A percentile compares a stretch with the other conserved stretches of the same genome.
Evolutionary conservation across 352 stramenopile species (phyloP).

Genomic region (Phytophthora palmivora): DNA sequence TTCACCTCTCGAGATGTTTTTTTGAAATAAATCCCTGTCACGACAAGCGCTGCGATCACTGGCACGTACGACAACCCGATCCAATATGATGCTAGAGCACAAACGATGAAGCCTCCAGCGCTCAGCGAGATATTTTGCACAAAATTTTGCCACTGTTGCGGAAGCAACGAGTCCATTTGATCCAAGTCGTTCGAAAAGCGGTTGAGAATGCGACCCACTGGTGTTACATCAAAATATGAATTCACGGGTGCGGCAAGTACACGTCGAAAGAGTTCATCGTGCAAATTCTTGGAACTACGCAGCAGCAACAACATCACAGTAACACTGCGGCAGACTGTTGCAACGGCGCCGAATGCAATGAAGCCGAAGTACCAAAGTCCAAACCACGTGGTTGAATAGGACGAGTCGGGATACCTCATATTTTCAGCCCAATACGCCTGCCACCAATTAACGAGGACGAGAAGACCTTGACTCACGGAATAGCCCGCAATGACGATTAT

Average conservation of each 20-base stretch:
- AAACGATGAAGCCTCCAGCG: constrained; percentile 49
- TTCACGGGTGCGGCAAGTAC: constrained; percentile 53
- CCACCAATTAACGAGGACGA: constrained; percentile 50
- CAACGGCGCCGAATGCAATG: constrained; percentile 33
- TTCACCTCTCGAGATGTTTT: constrained; percentile 88
- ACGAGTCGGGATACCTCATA: constrained; percentile 14
- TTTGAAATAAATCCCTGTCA: constrained; percentile 84
- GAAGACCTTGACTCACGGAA: constrained; percentile 31
- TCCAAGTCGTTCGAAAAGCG: constrained; percentile 67
- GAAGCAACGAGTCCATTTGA: constrained; percentile 53
- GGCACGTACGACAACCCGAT: constrained; percentile 64
- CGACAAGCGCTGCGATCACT: constrained; percentile 52
- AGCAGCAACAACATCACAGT: constrained; percentile 35
- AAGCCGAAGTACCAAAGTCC: constrained; percentile 49
- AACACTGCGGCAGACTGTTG: constrained; percentile 32
- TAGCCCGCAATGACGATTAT: constrained; percentile 21
- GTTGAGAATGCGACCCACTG: constrained; percentile 59
- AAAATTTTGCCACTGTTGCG: constrained; percentile 46
- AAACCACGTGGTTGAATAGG: constrained; percentile 27
- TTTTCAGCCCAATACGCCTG: constrained; percentile 46
- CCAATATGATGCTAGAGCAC: constrained; percentile 39
- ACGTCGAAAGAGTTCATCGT: constrained; percentile 45
- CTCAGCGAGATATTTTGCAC: constrained; percentile 47
- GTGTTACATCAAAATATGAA: constrained; percentile 64
- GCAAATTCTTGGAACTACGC: constrained; percentile 37